Base-by-base conservation (phyloP, 371 early-diverging fungal species). In the Rhizopus stolonifer region DNA sequence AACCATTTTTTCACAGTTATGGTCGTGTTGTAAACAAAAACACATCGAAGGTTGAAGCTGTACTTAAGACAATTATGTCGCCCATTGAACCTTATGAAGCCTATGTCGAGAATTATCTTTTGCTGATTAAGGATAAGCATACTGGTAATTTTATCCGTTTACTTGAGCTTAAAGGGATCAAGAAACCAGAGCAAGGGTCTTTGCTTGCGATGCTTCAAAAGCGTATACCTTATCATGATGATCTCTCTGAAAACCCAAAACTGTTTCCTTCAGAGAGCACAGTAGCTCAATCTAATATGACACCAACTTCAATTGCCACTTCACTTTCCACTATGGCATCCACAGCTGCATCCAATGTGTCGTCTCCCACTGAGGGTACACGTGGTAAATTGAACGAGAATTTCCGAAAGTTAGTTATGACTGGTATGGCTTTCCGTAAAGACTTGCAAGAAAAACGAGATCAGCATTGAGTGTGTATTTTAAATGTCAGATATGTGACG, bases 61-160 rank as follows among this genome's bases (percentile, higher is more conserved):
- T 95, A 17, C 73, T 96, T 5, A 97, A 97, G 66, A 88, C 91
- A 1, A 79, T 93, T n/a, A 77, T 97, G 81, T 84, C 90, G 3
- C 91, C 95, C 0, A 74, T 72, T 25, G 92, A 93, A 19, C 95
- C 98, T 0, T 59, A 81, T 5, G 91, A 92, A 7, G 91, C 83
- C 23, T 84, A 94, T 52, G 84, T 95, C 7, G 89, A 89, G 40
- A 91, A 91, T 31, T 96, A 92, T 59, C 55, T 94, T n/a, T 67
- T 94, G 38, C 75, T 97, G 19, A 90, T 89, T 49, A 84, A 83
- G 0, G 91, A 88, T 36, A 81, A 79, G 4, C 81, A 85, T 36
- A 52, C 78, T 3, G 70, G 70, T 22, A 82, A 81, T 22, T 92
- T 94, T 49, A 84, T 84, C 31, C 81, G 83, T 29, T 75, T 94